These are phyloP conservation scores for Neurospora crassa DNA, from an alignment of 2,329 filamentous ascomycete genomes.

Conservation along the genomic window DNA sequence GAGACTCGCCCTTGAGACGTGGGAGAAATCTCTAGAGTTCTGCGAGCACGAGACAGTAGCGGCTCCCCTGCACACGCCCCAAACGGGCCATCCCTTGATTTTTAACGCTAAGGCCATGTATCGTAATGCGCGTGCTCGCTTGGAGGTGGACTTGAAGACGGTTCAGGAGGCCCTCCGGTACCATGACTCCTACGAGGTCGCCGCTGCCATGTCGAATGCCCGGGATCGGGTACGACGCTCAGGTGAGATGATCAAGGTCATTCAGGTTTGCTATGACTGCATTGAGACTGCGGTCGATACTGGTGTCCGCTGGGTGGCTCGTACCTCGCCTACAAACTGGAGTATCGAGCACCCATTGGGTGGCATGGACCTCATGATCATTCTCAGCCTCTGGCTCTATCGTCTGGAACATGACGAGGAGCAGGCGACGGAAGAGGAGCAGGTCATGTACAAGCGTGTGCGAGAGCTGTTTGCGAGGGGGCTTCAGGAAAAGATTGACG, in stretches of 20 bases:
- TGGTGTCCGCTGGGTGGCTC: conserved; percentile 95
- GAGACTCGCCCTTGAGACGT: conserved; percentile 90
- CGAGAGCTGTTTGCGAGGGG: conserved; percentile 87
- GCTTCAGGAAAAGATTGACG: conserved; percentile 68
- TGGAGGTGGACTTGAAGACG: conserved; percentile 91
- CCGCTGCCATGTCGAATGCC: conserved; percentile 89
- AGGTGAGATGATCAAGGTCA: conserved; percentile 96
- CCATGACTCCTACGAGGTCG: conserved; percentile 94
- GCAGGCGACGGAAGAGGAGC: conserved; percentile 72
- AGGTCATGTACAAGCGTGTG: conserved; percentile 86
- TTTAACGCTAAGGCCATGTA: conserved; percentile 98
- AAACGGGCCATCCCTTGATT: conserved; percentile 90
- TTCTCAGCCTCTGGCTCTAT: conserved; percentile 95
- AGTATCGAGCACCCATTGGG: conserved; percentile 96
- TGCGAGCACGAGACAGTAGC: conserved; percentile 86
- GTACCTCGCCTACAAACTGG: conserved; percentile 96
- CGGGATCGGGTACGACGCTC: conserved; percentile 91
- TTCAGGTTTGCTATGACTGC: conserved; percentile 95
- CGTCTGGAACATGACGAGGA: conserved; percentile 98
- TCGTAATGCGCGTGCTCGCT: conserved; percentile 81
- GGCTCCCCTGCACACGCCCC: conserved; percentile 83
- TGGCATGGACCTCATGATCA: conserved; percentile 94
- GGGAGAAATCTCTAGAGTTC: conserved; percentile 90
- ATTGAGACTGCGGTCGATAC: conserved; percentile 92
- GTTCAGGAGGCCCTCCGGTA: conserved; percentile 95